phyloP scores from a whole-genome alignment of 768 basidiomycete genomes.

The Boletellus emodensis region DNA sequence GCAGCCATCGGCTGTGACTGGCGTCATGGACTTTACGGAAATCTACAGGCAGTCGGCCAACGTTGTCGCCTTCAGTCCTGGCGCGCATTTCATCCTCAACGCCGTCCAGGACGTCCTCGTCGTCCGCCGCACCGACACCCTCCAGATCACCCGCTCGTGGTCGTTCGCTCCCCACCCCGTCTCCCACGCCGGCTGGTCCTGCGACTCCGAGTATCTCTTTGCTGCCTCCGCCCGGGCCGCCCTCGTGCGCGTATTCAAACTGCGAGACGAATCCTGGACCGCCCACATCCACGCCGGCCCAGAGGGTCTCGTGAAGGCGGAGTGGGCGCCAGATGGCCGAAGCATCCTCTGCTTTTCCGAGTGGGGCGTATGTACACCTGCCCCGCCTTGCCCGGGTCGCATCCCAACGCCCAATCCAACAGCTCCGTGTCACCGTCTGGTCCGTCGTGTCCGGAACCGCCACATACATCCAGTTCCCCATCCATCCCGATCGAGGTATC shows the following conservation, averaged over 20 bases:
- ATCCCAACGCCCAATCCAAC: slow-evolving; percentile 5
- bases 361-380: slow-evolving; percentile 70
- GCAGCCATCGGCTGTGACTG: neutral
- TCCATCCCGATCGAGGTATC: slow-evolving; percentile 75
- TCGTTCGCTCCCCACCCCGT: slow-evolving; percentile 52
- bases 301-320: slow-evolving; percentile 81
- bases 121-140: slow-evolving; percentile 77
- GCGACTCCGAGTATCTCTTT: slow-evolving; percentile 82
- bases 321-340: slow-evolving; percentile 87
- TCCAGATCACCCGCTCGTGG: slow-evolving; percentile 83
- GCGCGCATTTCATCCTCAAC: slow-evolving; percentile 81
- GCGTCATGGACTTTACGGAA: slow-evolving; percentile 79
- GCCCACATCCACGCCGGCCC: slow-evolving; percentile 76
- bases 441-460: slow-evolving; percentile 69
- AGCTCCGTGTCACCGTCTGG: slow-evolving; percentile 88
- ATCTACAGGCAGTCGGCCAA: slow-evolving; percentile 69
- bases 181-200: slow-evolving; percentile 80
- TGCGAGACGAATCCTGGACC: slow-evolving; percentile 75
- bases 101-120: slow-evolving; percentile 77
- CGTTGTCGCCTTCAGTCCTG: slow-evolving; percentile 82
- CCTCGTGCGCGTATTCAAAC: slow-evolving; percentile 70
- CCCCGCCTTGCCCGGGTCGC: neutral
- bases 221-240: slow-evolving; percentile 73
- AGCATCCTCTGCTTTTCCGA: slow-evolving; percentile 87
- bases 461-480: slow-evolving; percentile 83